Evolutionary conservation across 2,329 filamentous ascomycete genomes (phyloP).

Genomic region (Fusarium ambrosium): DNA sequence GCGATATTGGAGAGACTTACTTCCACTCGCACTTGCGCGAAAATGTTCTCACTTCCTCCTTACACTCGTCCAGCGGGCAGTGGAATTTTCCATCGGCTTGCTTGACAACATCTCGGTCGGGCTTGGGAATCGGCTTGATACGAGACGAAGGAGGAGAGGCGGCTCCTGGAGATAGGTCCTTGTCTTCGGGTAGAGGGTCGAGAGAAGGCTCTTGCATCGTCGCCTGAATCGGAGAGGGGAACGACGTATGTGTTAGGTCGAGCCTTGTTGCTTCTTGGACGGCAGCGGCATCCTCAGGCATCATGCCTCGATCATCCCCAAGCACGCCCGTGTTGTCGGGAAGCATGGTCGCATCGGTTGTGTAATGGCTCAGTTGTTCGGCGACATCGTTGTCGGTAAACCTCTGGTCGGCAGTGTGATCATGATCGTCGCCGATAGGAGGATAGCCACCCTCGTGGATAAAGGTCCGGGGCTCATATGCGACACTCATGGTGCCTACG

Average conservation of each 20-base stretch:
- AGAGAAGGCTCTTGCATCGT: conserved; percentile 50
- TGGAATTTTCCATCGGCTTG: conserved; percentile 82
- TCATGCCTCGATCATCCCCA: conserved; percentile 52
- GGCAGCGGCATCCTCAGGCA: conserved; percentile 55
- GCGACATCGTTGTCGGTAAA: conserved; percentile 60
- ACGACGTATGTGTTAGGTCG: conserved; percentile 52
- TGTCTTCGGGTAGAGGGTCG: conserved; percentile 52
- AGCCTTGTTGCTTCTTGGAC: conserved; percentile 57
- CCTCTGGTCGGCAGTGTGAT: conserved; percentile 57
- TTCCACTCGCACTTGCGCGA: conserved; percentile 93
- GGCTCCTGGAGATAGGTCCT: conserved; percentile 51
- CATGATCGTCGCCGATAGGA: conserved; percentile 60
- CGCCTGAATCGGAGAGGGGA: conserved; percentile 54
- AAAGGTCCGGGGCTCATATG: conserved; percentile 64
- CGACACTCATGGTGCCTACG: conserved; percentile 62
- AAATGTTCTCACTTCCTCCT: conserved; percentile 75
- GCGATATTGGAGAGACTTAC: conserved; percentile 67
- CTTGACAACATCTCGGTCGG: conserved; percentile 68
- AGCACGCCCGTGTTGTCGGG: conserved; percentile 55
- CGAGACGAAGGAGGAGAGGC: conserved; percentile 56
- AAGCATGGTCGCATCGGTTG: conserved; percentile 55
- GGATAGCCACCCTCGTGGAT: conserved; percentile 64
- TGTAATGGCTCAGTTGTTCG: conserved; percentile 60
- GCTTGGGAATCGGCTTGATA: conserved; percentile 70
- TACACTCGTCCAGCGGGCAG: conserved; percentile 80